Evolutionary conservation across 768 basidiomycete species (phyloP), one percentile per base, ranked within the genome.

Genomic region (Omphalotus guepiniiformis): DNA sequence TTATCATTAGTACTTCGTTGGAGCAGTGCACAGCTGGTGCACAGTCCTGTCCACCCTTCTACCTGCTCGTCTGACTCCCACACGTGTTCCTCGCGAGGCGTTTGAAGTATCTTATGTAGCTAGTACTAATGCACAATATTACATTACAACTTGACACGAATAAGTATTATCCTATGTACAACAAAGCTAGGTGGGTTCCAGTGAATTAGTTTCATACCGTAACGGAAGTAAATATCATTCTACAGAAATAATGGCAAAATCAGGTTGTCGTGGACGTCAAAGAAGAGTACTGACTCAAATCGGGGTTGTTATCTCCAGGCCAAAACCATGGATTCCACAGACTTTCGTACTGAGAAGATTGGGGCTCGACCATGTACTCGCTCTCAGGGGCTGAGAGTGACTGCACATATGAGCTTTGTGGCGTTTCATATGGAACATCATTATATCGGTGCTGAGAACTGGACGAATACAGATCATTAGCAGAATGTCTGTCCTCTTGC

Each of bases 1-100:
- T n/a, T n/a, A n/a, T 47, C 47, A 48, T 32, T 39, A 42, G 49
- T 45, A 34, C 42, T 34, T 42, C 27, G 37, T 25, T 47, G 48
- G 35, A 34, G 43, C 21, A 15, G 38, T 51, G 42, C 40, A 40
- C n/a, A n/a, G n/a, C n/a, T n/a, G n/a, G n/a, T n/a, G n/a, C n/a
- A n/a, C n/a, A n/a, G n/a, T n/a, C n/a, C n/a, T n/a, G n/a, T n/a
- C n/a, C n/a, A n/a, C n/a, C n/a, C n/a, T n/a, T n/a, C n/a, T n/a
- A n/a, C n/a, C n/a, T n/a, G n/a, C n/a, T n/a, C n/a, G n/a, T n/a
- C n/a, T n/a, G n/a, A n/a, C n/a, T n/a, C n/a, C n/a, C n/a, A n/a
- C n/a, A n/a, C n/a, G n/a, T n/a, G n/a, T n/a, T n/a, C n/a, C n/a
- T n/a, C n/a, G n/a, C n/a, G n/a, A n/a, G n/a, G n/a, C n/a, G n/a